phyloP scores from a whole-genome alignment of 169 alveolate species.

The Amoebophrya sp. region DNA sequence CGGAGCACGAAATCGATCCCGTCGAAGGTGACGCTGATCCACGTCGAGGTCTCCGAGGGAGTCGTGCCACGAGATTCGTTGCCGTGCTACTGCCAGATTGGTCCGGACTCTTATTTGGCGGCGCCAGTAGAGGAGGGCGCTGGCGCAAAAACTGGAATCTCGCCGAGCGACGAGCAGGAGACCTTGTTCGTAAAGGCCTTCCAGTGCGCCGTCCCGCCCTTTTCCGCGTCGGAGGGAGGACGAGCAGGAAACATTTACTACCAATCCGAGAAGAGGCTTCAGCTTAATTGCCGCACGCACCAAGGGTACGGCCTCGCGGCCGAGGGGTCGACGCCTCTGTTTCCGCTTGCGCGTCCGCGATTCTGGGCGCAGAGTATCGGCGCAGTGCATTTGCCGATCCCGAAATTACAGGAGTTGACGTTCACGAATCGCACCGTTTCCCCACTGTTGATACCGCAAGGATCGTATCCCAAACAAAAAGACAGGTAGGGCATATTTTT shows the following conservation, averaged over 20 bases:
- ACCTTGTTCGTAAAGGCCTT: background rate
- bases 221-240: background rate
- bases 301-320: background rate
- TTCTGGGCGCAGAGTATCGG: background rate
- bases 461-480: no score
- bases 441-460: background rate
- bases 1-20: background rate
- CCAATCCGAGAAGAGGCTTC: background rate
- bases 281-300: background rate
- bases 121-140: background rate
- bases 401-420: background rate
- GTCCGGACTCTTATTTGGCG: background rate
- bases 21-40: background rate
- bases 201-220: background rate
- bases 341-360: background rate
- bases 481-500: no score
- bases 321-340: background rate
- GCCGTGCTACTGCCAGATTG: conserved; percentile 17
- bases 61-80: background rate
- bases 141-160: no score
- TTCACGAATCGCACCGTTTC: background rate
- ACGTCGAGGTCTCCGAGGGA: background rate
- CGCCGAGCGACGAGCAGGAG: background rate
- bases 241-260: background rate
- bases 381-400: background rate